A percentile compares a stretch with the other conserved stretches of the same genome.
phyloP scores from a whole-genome alignment of 179 eudicot species.

The Beta corolliflora region DNA sequence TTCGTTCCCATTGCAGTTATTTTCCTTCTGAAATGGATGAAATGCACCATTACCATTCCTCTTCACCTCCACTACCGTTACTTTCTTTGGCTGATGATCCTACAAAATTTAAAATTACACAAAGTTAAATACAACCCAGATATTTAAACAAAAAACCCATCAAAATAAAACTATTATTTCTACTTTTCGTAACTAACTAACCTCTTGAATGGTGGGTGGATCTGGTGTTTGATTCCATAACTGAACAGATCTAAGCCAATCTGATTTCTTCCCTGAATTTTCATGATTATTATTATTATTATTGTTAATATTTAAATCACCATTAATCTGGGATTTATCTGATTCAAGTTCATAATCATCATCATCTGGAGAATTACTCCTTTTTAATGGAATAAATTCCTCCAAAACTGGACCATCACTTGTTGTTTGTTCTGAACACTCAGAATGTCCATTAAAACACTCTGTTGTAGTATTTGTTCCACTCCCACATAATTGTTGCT shows the following conservation, averaged over 20 bases:
- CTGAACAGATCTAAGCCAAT: slow-evolving; percentile 97
- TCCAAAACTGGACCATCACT: slow-evolving; percentile 68
- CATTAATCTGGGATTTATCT: slow-evolving; percentile 22
- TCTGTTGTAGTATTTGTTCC: slow-evolving; percentile 35
- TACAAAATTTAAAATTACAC: slow-evolving; percentile 24
- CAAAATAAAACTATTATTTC: neutral
- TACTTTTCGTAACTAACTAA: slow-evolving; percentile 17
- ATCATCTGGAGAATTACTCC: slow-evolving; percentile 37
- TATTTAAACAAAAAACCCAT: slow-evolving; percentile 9
- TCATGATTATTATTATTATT: slow-evolving; percentile 8
- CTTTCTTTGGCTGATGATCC: slow-evolving; percentile 51
- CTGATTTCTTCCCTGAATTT: slow-evolving; percentile 56
- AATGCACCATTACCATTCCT: slow-evolving; percentile 58
- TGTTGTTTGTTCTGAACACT: slow-evolving; percentile 74
- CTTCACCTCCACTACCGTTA: slow-evolving; percentile 44
- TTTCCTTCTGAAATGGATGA: slow-evolving; percentile 72
- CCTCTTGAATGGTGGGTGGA: slow-evolving; percentile 55
- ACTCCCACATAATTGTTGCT: slow-evolving; percentile 57
- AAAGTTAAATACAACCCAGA: slow-evolving; percentile 28
- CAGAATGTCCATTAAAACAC: slow-evolving; percentile 53
- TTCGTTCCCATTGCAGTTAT: slow-evolving; percentile 16
- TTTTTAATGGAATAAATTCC: slow-evolving; percentile 74
- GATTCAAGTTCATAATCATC: slow-evolving; percentile 41
- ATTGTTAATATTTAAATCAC: neutral
- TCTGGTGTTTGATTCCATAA: slow-evolving; percentile 87